A percentile compares a stretch with the other conserved stretches of the same genome.
These are phyloP conservation scores for Trichoderma harzianum DNA, from an alignment of 2,329 filamentous ascomycete species.

Conservation along the genomic window DNA sequence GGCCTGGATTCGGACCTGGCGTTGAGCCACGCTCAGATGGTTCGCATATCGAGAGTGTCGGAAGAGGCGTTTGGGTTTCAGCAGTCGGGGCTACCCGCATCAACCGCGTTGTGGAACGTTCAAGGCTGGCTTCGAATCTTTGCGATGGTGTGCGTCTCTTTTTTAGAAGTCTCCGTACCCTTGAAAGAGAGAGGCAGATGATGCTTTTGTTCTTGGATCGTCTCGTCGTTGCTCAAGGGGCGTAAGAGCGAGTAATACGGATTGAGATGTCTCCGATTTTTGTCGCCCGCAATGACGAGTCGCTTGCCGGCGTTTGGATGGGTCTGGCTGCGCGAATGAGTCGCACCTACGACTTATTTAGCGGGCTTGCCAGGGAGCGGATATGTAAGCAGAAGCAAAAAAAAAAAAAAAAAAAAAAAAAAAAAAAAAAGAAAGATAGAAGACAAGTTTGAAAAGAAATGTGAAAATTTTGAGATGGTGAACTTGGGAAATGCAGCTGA, in stretches of 20 bases:
- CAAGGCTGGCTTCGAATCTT: background rate
- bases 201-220: background rate
- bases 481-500: background rate
- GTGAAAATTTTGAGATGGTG: background rate
- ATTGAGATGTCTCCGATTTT: background rate
- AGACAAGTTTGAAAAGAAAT: background rate
- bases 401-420: background rate
- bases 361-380: background rate
- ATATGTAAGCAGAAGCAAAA: background rate
- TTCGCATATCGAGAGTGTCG: slow-evolving; percentile 18
- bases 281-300: slow-evolving; percentile 1
- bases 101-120: slow-evolving; percentile 1
- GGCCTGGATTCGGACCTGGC: slow-evolving; percentile 2
- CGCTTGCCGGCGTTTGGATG: background rate
- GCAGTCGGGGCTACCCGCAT: slow-evolving; percentile 16
- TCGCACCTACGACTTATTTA: background rate
- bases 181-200: background rate
- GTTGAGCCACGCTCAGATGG: slow-evolving; percentile 1
- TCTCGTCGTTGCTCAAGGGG: background rate
- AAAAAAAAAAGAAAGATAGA: background rate
- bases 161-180: background rate
- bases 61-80: slow-evolving; percentile 17
- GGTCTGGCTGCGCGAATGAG: background rate
- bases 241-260: slow-evolving; percentile 7
- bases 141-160: background rate